Percentiles rank a stretch among this genome's conserved stretches.
These are phyloP conservation scores for Astrothelium subdiscretum DNA, from an alignment of 495 filamentous ascomycete genomes.

Conservation along the genomic window DNA sequence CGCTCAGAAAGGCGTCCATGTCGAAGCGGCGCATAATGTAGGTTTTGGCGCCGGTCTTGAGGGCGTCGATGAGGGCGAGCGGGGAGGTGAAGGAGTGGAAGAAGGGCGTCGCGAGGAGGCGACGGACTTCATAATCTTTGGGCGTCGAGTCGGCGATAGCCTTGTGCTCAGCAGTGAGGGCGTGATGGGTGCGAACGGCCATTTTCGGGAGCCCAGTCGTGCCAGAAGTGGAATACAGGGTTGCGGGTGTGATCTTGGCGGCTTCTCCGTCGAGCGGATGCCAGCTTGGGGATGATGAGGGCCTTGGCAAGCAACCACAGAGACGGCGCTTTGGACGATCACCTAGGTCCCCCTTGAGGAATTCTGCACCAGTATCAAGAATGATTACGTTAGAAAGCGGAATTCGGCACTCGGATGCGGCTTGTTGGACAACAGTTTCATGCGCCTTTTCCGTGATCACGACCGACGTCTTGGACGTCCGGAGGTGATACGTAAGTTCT, in stretches of 20 bases:
- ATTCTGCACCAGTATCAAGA: neutral
- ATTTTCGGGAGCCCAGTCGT: constrained; percentile 34
- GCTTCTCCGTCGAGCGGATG: neutral
- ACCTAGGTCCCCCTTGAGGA: neutral
- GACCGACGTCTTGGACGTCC: constrained; percentile 9
- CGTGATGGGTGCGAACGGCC: constrained; percentile 10
- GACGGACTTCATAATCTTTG: constrained; percentile 28
- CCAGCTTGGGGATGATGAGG: neutral
- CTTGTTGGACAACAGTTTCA: neutral
- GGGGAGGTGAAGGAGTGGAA: constrained; percentile 9
- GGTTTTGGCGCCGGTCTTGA: constrained; percentile 2
- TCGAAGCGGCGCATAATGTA: constrained; percentile 15
- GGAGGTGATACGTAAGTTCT: constrained; percentile 19
- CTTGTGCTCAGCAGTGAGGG: constrained; percentile 9
- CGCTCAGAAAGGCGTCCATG: constrained; percentile 12
- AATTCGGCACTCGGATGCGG: neutral
- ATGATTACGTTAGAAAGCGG: neutral
- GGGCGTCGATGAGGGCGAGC: constrained; percentile 1
- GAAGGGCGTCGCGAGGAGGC: constrained; percentile 35
- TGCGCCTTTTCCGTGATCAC: constrained; percentile 12
- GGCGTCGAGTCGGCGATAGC: constrained; percentile 7
- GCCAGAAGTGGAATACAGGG: constrained; percentile 17
- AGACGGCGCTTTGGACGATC: neutral
- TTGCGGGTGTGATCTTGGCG: neutral
- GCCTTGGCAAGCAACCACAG: neutral